Conservation (phyloP, 2,329 filamentous ascomycete genomes). For the Dichotomopilus funicola region DNA sequence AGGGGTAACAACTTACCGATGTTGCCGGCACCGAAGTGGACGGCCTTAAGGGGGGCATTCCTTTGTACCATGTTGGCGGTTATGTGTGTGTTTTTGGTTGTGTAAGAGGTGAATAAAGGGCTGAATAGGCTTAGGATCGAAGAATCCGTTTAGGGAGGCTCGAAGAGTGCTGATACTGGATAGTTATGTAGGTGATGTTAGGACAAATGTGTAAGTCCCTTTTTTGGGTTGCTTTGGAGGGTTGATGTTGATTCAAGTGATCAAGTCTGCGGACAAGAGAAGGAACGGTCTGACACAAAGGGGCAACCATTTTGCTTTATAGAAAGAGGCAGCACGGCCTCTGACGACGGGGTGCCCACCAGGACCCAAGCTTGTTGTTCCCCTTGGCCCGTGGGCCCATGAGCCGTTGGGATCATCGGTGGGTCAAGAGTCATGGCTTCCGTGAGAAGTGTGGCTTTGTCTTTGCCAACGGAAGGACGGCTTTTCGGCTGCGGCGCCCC, state of each 20-base stretch:
- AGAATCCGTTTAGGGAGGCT: background rate
- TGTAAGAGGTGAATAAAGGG: too few species aligned
- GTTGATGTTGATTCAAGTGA: background rate
- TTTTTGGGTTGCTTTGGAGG: background rate
- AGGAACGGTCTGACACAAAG: constrained; percentile 2
- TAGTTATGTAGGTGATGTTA: too few species aligned
- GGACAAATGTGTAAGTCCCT: too few species aligned
- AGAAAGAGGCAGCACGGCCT: background rate
- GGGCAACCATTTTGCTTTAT: constrained; percentile 12
- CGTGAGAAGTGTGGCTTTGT: background rate
- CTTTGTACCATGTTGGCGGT: constrained; percentile 13
- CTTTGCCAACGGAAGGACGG: constrained; percentile 1
- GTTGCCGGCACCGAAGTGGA: constrained; percentile 83
- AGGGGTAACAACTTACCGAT: constrained; percentile 49
- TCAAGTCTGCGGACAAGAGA: constrained; percentile 1
- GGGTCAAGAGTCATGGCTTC: constrained; percentile 2
- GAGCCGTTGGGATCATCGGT: constrained; percentile 4
- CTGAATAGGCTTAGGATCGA: background rate
- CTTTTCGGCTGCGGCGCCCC: constrained; percentile 5
- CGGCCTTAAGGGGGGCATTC: constrained; percentile 53
- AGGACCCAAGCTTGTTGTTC: background rate
- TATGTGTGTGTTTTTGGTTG: background rate
- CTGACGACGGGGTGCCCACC: constrained; percentile 1
- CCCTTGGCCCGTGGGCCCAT: background rate
- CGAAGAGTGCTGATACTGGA: background rate